phyloP scores from a whole-genome alignment of 129 eudicot genomes.

The Centella asiatica region DNA sequence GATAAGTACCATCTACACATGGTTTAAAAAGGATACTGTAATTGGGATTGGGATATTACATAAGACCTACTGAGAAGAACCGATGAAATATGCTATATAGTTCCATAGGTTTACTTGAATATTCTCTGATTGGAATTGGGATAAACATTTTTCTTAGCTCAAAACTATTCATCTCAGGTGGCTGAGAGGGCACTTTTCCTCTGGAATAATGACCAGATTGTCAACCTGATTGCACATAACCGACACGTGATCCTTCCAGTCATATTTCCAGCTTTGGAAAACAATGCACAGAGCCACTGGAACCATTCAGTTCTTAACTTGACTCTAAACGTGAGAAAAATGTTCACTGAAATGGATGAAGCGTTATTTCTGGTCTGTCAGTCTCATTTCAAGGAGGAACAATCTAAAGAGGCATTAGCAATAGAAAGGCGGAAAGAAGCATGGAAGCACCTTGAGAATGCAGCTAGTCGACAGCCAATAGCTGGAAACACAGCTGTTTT shows the following conservation, averaged over 20 bases:
- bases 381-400: constrained; percentile 52
- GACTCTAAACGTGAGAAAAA: constrained; percentile 63
- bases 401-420: constrained; percentile 27
- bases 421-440: constrained; percentile 54
- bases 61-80: too few species aligned
- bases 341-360: constrained; percentile 82
- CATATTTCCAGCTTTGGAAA: constrained; percentile 71
- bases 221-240: constrained; percentile 65
- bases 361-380: constrained; percentile 52
- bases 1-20: too few species aligned
- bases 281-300: constrained; percentile 74
- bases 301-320: constrained; percentile 79
- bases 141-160: not conserved
- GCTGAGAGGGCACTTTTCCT: constrained; percentile 91
- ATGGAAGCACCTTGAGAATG: constrained; percentile 65
- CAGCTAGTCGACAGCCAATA: constrained; percentile 30
- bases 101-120: too few species aligned
- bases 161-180: constrained; percentile 38
- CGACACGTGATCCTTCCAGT: constrained; percentile 77
- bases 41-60: too few species aligned
- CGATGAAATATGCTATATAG: too few species aligned
- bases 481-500: constrained; percentile 5
- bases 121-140: too few species aligned
- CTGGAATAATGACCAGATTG: constrained; percentile 84
- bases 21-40: too few species aligned